These are phyloP conservation scores for Colletotrichum simmondsii DNA, from an alignment of 2,329 filamentous ascomycete genomes.

Conservation along the genomic window DNA sequence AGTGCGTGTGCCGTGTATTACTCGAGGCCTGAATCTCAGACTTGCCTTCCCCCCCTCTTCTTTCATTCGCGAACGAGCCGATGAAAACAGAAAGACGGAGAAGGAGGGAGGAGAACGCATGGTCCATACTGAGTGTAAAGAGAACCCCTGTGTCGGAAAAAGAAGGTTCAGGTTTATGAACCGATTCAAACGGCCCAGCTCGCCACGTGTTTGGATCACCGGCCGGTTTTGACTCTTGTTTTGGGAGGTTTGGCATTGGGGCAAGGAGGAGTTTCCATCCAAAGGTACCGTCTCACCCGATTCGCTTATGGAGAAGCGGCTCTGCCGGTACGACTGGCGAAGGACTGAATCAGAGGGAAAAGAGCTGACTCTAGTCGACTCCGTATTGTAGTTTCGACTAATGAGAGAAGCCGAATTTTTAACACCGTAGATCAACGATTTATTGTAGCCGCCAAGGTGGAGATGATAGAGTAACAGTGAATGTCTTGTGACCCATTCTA, in stretches of 20 bases:
- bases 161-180: not conserved
- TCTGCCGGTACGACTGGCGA: not conserved
- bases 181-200: not conserved
- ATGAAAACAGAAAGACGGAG: not conserved
- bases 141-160: not conserved
- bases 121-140: not conserved
- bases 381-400: not conserved
- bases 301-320: not conserved
- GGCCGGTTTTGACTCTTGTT: not conserved
- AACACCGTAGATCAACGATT: not conserved
- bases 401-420: not conserved
- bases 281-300: not conserved
- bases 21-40: not conserved
- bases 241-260: not conserved
- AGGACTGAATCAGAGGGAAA: not conserved
- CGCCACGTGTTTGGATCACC: constrained; percentile 6
- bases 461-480: not conserved
- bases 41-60: no score
- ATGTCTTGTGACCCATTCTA: not conserved
- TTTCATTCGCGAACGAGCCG: not conserved
- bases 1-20: not conserved
- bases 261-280: not conserved
- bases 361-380: not conserved
- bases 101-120: not conserved
- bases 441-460: not conserved